Conservation (phyloP, 768 basidiomycete genomes). For the Leccinum rimulosum region DNA sequence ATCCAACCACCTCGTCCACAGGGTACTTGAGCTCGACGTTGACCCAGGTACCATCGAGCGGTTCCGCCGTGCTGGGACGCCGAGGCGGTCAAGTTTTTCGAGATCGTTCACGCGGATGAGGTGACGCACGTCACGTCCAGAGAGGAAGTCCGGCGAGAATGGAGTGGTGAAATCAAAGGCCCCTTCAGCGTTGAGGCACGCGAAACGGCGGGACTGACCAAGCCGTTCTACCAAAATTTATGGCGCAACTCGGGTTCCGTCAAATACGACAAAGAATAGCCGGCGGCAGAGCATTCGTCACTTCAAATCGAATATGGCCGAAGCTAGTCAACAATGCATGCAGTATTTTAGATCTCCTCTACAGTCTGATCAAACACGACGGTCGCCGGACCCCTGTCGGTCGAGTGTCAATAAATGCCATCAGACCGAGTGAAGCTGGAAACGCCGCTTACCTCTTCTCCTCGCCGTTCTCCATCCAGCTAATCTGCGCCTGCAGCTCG, state of each 20-base stretch:
- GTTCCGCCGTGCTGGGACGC: too few species aligned
- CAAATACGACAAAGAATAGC: background rate
- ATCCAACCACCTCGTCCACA: too few species aligned
- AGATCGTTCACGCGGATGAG: too few species aligned
- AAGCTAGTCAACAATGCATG: background rate
- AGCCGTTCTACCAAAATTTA: background rate
- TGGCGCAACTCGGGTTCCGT: background rate
- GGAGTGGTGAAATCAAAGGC: background rate
- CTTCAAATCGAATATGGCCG: background rate
- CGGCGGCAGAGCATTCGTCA: too few species aligned
- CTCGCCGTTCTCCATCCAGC: slow-evolving; percentile 39
- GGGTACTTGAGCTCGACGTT: too few species aligned
- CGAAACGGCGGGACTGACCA: background rate
- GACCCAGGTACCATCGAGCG: too few species aligned
- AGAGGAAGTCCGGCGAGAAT: background rate
- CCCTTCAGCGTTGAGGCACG: background rate
- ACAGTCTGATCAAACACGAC: slow-evolving; percentile 34
- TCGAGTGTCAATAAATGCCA: background rate
- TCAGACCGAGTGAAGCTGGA: background rate
- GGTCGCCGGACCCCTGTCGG: slow-evolving; percentile 28
- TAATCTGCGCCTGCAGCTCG: slow-evolving; percentile 45
- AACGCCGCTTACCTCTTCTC: slow-evolving; percentile 20
- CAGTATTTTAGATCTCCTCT: slow-evolving; percentile 20
- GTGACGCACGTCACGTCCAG: too few species aligned
- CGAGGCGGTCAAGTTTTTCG: too few species aligned